Base-by-base conservation (phyloP, 257 asterid species). In the Fraxinus pennsylvanica region DNA sequence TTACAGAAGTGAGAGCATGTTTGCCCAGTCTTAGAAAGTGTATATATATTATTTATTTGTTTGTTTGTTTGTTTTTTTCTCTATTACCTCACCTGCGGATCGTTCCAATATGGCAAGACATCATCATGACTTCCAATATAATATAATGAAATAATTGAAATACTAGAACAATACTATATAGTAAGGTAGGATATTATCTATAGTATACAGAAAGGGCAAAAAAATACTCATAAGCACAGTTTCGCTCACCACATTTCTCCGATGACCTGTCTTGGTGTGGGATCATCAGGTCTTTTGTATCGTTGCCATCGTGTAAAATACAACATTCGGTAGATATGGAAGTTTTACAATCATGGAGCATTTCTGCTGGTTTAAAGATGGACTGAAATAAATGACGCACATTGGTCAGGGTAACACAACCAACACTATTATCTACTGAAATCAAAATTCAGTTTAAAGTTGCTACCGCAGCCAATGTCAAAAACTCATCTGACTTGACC, bases 161-260 rank as follows among this genome's bases (percentile, higher is more conserved):
- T 19, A 25, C 19, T 0, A 54, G 27, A 15, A 54, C 10, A 7
- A 54, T 54, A 17, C 33, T 30, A 30, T 30, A 30, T 1, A 36
- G 41, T 8, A 36, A 3, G 9, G 9, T 36, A 6, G 1, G 41
- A 36, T 32, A 39, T 69, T 10, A 15, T 69, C 27, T 30, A 30
- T 30, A 30, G 33, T 2, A 30, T 30, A 30, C 6, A 33, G 19
- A 15, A 35, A 30, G 15, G 41, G 27, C 27, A 6, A 29, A 78
- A 61, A 81, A 77, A 74, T 47, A 72, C 22, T 89, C 83, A 89
- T 5, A 91, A 76, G 43, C 73, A 74, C 80, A 94, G 84, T 81
- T 91, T 87, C 15, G 95, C 90, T 84, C 95, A 88, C 98, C 98
- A 94, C 95, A 91, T 77, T 83, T 94, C 98, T 77, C 97, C 98